These are phyloP conservation scores for Notholithocarpus densiflorus DNA, from an alignment of 306 rosid species.

Conservation along the genomic window DNA sequence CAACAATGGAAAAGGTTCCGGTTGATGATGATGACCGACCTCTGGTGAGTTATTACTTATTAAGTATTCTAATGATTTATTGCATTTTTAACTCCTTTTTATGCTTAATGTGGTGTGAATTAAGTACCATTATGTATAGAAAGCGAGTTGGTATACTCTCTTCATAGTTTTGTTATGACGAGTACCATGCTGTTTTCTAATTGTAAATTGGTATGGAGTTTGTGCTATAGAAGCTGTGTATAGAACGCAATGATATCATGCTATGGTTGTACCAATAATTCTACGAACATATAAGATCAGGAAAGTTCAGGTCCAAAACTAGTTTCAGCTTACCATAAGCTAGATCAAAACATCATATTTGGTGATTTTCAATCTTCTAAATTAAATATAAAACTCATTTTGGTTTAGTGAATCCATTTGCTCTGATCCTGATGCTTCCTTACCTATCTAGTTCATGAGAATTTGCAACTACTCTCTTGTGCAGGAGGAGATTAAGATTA, in stretches of 20 bases:
- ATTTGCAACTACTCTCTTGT: conserved; percentile 3
- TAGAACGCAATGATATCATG: not conserved
- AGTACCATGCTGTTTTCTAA: not conserved
- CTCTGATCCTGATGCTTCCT: conserved; percentile 4
- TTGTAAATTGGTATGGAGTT: too few relatives aligned
- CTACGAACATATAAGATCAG: not conserved
- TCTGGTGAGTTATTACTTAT: conserved; percentile 46
- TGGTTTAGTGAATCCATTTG: conserved; percentile 21
- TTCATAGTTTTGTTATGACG: not conserved
- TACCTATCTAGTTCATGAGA: not conserved
- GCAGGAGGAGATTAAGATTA: conserved; percentile 97
- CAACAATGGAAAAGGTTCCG: conserved; percentile 90
- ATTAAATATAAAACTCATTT: conserved; percentile 8
- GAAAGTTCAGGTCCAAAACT: not conserved
- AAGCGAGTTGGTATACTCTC: not conserved
- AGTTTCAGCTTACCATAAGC: not conserved
- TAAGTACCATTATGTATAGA: not conserved
- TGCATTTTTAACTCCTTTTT: not conserved
- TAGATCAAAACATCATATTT: not conserved
- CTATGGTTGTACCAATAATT: not conserved
- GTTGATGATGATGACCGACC: conserved; percentile 87
- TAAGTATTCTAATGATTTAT: conserved; percentile 9
- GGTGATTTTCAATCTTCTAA: conserved; percentile 14
- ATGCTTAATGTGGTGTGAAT: not conserved
- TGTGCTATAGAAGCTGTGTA: not conserved